Percentiles rank a stretch among this genome's conserved stretches.
These are phyloP conservation scores for Farysia itapuensis DNA, from an alignment of 1,284 basidiomycete genomes.

Conservation along the genomic window DNA sequence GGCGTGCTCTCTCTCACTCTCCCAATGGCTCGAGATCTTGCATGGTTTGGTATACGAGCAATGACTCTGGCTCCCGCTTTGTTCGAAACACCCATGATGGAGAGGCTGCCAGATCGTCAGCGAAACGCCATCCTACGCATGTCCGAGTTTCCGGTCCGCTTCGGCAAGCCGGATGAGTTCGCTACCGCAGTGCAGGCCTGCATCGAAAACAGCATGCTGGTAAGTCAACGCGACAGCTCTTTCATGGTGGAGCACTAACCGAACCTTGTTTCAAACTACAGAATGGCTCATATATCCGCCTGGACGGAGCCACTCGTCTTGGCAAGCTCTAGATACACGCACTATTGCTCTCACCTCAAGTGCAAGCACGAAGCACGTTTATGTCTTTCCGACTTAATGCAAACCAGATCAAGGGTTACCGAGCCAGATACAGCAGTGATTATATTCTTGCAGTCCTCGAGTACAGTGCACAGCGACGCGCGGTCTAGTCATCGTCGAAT, in stretches of 20 bases:
- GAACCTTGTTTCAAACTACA: constrained; percentile 6
- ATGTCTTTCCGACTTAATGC: too few relatives aligned
- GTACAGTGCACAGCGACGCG: too few relatives aligned
- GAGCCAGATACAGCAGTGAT: too few relatives aligned
- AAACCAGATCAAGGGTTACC: too few relatives aligned
- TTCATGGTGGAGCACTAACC: too few relatives aligned
- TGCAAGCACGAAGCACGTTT: too few relatives aligned
- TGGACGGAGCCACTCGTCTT: constrained; percentile 54
- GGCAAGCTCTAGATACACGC: constrained; percentile 53
- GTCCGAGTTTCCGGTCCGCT: constrained; percentile 37
- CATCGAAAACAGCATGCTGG: constrained; percentile 55
- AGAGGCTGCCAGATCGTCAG: constrained; percentile 37
- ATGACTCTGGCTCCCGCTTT: constrained; percentile 55
- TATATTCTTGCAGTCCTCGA: too few relatives aligned
- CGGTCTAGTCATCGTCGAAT: constrained; percentile 52
- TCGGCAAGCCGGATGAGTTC: constrained; percentile 55
- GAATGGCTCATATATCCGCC: constrained; percentile 48
- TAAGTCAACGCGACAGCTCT: constrained; percentile 27
- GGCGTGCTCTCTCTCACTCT: constrained; percentile 56
- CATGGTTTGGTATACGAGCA: constrained; percentile 53
- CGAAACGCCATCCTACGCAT: constrained; percentile 16
- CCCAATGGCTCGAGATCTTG: constrained; percentile 60
- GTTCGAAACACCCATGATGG: constrained; percentile 60
- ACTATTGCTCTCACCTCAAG: too few relatives aligned
- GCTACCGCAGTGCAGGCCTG: constrained; percentile 49